Percentiles rank a stretch among this genome's conserved stretches.
phyloP scores from a whole-genome alignment of 192 early-diverging fungal genomes.

The Backusella morwellensis region DNA sequence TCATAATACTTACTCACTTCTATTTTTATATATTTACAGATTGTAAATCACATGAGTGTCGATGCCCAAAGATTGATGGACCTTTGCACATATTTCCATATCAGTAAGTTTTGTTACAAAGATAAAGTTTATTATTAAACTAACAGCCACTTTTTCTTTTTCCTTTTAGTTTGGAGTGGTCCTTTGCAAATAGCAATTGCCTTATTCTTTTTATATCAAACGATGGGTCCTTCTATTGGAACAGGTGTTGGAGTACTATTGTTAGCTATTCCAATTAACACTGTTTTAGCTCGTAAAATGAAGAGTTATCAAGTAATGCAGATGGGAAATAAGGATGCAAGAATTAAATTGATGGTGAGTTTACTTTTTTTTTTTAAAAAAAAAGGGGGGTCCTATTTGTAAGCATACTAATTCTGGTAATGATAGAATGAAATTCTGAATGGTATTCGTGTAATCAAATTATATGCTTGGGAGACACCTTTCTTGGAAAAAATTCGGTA shows the following conservation, averaged over 20 bases:
- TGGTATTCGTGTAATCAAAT: slow-evolving; percentile 94
- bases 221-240: slow-evolving; percentile 78
- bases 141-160: not conserved
- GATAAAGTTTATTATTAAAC: not conserved
- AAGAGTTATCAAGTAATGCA: slow-evolving; percentile 70
- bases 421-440: slow-evolving; percentile 76
- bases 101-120: slow-evolving; percentile 27
- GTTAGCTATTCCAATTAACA: slow-evolving; percentile 78
- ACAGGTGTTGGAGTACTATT: slow-evolving; percentile 86
- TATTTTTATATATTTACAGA: slow-evolving; percentile 13
- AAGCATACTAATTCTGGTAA: not conserved
- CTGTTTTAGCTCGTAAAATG: slow-evolving; percentile 59
- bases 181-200: slow-evolving; percentile 25
- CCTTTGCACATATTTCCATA: slow-evolving; percentile 69
- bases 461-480: slow-evolving; percentile 90
- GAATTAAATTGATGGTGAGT: slow-evolving; percentile 47
- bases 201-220: slow-evolving; percentile 29
- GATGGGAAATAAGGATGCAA: slow-evolving; percentile 83
- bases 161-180: slow-evolving; percentile 24
- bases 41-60: slow-evolving; percentile 64
- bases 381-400: not conserved
- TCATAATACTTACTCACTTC: not conserved
- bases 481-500: slow-evolving; percentile 66
- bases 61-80: slow-evolving; percentile 65
- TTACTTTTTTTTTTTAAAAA: not conserved